These are phyloP conservation scores for Leccinum pallidistipes DNA, from an alignment of 1,284 basidiomycete genomes.

Conservation along the genomic window DNA sequence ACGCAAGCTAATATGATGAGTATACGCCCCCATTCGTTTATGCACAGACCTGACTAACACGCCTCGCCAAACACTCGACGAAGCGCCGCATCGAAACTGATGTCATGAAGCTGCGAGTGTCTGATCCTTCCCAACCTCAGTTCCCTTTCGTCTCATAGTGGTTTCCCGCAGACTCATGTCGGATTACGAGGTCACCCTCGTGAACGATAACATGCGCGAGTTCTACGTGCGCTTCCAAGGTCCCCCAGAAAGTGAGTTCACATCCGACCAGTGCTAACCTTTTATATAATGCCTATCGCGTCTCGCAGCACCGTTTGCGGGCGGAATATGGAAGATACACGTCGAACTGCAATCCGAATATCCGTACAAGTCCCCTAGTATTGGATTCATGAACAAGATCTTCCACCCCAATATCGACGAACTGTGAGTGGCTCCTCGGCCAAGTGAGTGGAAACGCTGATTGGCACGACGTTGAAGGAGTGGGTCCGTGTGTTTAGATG, in stretches of 20 bases:
- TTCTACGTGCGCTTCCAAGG: constrained; percentile 97
- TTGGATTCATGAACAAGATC: constrained; percentile 99
- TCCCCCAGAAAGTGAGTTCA: constrained; percentile 85
- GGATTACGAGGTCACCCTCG: constrained; percentile 94
- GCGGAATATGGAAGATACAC: constrained; percentile 98
- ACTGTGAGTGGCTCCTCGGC: constrained; percentile 53
- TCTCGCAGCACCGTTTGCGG: constrained; percentile 84
- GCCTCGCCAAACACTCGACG: constrained; percentile 39
- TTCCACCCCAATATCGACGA: constrained; percentile 99
- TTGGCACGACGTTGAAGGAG: constrained; percentile 52
- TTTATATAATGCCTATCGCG: constrained; percentile 10
- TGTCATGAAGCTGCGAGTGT: constrained; percentile 95
- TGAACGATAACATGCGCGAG: constrained; percentile 99
- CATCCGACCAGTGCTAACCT: not conserved
- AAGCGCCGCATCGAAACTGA: constrained; percentile 98
- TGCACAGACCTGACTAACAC: constrained; percentile 18
- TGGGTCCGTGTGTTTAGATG: constrained; percentile 93
- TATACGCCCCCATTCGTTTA: constrained; percentile 14
- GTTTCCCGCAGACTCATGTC: constrained; percentile 80
- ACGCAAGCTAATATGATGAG: constrained; percentile 41
- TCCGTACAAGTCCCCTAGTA: constrained; percentile 98
- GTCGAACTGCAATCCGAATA: constrained; percentile 99
- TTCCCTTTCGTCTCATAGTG: constrained; percentile 14
- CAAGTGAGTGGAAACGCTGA: not conserved
- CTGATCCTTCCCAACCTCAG: constrained; percentile 1